Conservation (phyloP, 805 yeast species). For the Sungouiella blattae region DNA sequence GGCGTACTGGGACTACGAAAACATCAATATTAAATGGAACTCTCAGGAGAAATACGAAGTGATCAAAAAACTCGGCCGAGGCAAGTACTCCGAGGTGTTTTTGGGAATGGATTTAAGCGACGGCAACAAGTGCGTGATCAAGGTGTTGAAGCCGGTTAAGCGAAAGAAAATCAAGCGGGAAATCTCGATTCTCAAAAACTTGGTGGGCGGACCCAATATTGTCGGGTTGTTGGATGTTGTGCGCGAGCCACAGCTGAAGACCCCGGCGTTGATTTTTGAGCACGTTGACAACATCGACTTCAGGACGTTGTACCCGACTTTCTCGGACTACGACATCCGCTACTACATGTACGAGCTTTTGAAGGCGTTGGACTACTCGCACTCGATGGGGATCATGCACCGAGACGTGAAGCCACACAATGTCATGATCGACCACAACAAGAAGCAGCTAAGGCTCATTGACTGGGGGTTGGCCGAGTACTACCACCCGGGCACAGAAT, state of each 20-base stretch:
- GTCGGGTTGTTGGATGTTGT: slow-evolving; percentile 78
- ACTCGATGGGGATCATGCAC: slow-evolving; percentile 93
- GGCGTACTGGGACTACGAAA: slow-evolving; percentile 78
- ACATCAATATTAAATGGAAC: slow-evolving; percentile 77
- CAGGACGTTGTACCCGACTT: slow-evolving; percentile 78
- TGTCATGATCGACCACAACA: slow-evolving; percentile 82
- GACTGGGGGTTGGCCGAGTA: slow-evolving; percentile 97
- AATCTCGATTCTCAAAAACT: slow-evolving; percentile 79
- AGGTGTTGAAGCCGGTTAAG: slow-evolving; percentile 90
- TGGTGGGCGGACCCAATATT: slow-evolving; percentile 80
- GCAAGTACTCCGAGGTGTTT: slow-evolving; percentile 91
- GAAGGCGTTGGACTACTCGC: slow-evolving; percentile 81
- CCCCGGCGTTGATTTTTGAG: slow-evolving; percentile 87
- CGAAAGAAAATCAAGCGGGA: slow-evolving; percentile 90
- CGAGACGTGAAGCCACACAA: slow-evolving; percentile 93
- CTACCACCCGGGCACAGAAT: slow-evolving; percentile 85
- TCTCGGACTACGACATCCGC: slow-evolving; percentile 70
- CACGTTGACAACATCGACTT: slow-evolving; percentile 82
- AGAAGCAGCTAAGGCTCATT: slow-evolving; percentile 62
- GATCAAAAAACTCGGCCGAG: slow-evolving; percentile 80
- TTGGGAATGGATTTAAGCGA: slow-evolving; percentile 68
- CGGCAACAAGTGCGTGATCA: slow-evolving; percentile 72
- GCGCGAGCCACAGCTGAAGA: slow-evolving; percentile 77
- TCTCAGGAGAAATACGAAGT: slow-evolving; percentile 83
- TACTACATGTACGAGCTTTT: slow-evolving; percentile 81